Conservation (phyloP, 805 yeast species). For the Lipomyces yamanashiensis region DNA sequence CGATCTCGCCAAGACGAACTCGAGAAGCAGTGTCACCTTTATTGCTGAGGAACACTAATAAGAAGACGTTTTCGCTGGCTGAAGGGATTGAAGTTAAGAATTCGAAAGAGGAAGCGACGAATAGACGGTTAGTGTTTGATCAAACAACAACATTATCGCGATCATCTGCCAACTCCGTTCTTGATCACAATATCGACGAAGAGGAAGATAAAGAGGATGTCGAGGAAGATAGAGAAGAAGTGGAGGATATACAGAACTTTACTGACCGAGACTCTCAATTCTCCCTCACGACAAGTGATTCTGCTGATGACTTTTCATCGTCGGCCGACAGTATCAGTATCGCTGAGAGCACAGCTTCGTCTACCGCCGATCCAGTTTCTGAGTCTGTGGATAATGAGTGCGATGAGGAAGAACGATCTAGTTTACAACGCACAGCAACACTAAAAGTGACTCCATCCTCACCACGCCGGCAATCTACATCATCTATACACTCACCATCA, state of each 20-base stretch:
- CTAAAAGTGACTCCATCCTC: background rate
- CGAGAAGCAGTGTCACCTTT: background rate
- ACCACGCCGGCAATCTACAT: background rate
- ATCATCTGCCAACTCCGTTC: background rate
- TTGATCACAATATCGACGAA: background rate
- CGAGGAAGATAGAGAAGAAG: background rate
- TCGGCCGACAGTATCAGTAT: background rate
- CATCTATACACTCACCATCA: background rate
- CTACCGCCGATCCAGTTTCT: background rate
- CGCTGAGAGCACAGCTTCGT: background rate
- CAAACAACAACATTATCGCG: background rate
- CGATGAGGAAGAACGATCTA: background rate
- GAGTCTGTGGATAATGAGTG: background rate
- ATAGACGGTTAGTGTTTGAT: background rate
- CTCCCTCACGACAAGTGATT: background rate
- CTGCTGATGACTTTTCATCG: slow-evolving; percentile 2
- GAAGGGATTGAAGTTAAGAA: background rate
- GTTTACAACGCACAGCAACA: background rate
- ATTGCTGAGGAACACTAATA: background rate
- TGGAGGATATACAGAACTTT: background rate
- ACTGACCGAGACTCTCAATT: slow-evolving; percentile 1
- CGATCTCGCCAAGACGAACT: background rate
- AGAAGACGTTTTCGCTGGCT: background rate
- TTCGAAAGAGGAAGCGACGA: background rate
- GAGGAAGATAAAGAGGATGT: background rate